Evolutionary conservation across 2,329 filamentous ascomycete species (phyloP), one percentile per base, ranked within the genome.

Genomic region (Fulvia fulva): DNA sequence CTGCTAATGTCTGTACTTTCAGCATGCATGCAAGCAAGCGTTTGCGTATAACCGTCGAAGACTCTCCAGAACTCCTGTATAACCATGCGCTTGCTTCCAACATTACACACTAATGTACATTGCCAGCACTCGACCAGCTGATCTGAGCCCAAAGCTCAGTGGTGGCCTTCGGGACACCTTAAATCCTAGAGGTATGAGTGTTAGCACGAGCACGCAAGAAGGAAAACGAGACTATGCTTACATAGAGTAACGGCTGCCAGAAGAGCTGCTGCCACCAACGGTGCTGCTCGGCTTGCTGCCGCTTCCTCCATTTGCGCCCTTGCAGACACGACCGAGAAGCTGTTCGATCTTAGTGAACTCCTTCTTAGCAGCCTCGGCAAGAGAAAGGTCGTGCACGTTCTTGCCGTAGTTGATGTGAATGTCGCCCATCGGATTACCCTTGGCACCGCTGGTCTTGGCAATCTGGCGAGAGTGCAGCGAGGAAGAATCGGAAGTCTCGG

Each of bases 331-430:
- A 34, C 53, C 47, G 30, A 69, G 56, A n/a, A 68, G 51, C 49
- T 46, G 19, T 59, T 67, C 63, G 49, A 70, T 62, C 11, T 55
- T 55, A 21, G 62, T 56, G 56, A 66, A 66, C 62, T 73, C 70
- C 22, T 59, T 57, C 51, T 64, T 53, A 3, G 65, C 70, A 16
- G 64, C 65, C 22, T 68, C 53, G 12, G 61, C 64, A 1, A 73
- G 54, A 6, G 61, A 64, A 32, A 65, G 59, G 9, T 49, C 52
- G 9, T 55, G 55, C 2, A 51, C 37, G 19, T 64, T 56, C 25
- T 49, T 37, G 45, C 61, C 57, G 57, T 72, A 72, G 49, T 68
- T 53, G 59, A 70, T 56, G 16, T 52, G 47, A 53, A 71, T 51
- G 26, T 66, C 64, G 56, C 69, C 70, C 58, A 72, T 71, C 1